Conservation (phyloP, 495 filamentous ascomycete genomes). For the Corynascus novoguineensis region DNA sequence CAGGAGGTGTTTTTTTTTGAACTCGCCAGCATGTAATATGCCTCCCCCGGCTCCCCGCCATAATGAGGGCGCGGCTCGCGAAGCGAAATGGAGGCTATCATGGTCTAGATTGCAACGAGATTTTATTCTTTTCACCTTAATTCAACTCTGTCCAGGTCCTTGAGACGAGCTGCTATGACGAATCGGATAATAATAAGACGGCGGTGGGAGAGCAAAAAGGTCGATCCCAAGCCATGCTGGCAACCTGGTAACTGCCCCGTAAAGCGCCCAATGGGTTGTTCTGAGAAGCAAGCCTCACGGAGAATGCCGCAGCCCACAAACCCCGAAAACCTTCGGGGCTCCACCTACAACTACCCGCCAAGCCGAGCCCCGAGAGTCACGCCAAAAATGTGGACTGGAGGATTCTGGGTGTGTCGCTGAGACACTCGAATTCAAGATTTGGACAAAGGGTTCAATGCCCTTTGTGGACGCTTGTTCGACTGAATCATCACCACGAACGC, state of each 20-base stretch:
- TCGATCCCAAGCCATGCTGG: neutral
- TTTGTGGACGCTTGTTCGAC: neutral
- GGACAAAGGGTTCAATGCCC: neutral
- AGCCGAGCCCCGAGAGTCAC: neutral
- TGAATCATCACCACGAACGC: neutral
- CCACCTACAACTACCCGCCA: conserved; percentile 11
- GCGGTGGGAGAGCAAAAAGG: neutral
- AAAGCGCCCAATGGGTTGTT: conserved; percentile 4
- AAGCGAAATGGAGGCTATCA: neutral
- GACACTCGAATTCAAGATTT: neutral
- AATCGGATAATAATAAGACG: neutral
- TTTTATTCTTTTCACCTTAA: neutral
- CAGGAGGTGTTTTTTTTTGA: too few species aligned
- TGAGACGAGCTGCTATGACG: neutral
- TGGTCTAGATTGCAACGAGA: neutral
- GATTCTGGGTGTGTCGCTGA: neutral
- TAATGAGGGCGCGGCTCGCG: too few species aligned
- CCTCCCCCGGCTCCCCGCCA: too few species aligned
- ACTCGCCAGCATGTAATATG: too few species aligned
- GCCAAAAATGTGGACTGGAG: too few species aligned
- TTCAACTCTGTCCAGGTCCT: neutral
- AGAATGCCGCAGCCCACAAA: neutral
- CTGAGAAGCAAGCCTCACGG: neutral
- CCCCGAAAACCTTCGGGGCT: conserved; percentile 12
- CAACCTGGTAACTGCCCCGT: neutral